These are phyloP conservation scores for Mortierella sp. DNA, from an alignment of 371 early-diverging fungal species.

Conservation along the genomic window DNA sequence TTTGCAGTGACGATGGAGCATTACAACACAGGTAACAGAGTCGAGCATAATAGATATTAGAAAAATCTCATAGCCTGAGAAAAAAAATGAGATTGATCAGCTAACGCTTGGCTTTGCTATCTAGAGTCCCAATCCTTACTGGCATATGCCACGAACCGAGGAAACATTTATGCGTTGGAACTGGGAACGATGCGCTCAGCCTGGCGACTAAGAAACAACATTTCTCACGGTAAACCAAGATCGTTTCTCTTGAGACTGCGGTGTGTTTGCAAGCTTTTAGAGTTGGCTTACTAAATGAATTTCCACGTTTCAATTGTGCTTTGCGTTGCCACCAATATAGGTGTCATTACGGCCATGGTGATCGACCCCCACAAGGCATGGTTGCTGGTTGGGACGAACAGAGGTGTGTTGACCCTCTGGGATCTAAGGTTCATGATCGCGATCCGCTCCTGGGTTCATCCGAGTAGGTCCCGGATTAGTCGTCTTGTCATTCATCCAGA, in stretches of 20 bases:
- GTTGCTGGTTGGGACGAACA: slow-evolving; percentile 83
- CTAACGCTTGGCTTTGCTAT: background rate
- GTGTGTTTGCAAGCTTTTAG: background rate
- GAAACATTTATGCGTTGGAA: slow-evolving; percentile 82
- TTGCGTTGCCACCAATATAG: too few relatives aligned
- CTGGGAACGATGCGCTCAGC: slow-evolving; percentile 76
- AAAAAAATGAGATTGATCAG: background rate
- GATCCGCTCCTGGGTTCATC: slow-evolving; percentile 85
- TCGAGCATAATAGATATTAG: background rate
- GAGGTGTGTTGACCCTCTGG: slow-evolving; percentile 85
- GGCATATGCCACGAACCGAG: slow-evolving; percentile 81
- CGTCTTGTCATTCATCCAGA: slow-evolving; percentile 64
- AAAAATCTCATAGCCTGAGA: background rate
- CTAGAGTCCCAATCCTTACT: slow-evolving; percentile 78
- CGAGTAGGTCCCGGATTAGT: slow-evolving; percentile 76
- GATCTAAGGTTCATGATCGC: slow-evolving; percentile 88
- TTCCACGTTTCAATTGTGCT: background rate
- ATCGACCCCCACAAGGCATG: slow-evolving; percentile 74
- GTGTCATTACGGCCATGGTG: slow-evolving; percentile 77
- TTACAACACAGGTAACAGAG: slow-evolving; percentile 69
- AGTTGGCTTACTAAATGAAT: background rate
- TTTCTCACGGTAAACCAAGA: slow-evolving; percentile 61
- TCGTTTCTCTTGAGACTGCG: background rate
- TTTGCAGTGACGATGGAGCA: slow-evolving; percentile 78
- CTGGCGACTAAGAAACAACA: slow-evolving; percentile 72